Evolutionary conservation across 2,329 filamentous ascomycete species (phyloP).

Genomic region (Aaosphaeria arxii): DNA sequence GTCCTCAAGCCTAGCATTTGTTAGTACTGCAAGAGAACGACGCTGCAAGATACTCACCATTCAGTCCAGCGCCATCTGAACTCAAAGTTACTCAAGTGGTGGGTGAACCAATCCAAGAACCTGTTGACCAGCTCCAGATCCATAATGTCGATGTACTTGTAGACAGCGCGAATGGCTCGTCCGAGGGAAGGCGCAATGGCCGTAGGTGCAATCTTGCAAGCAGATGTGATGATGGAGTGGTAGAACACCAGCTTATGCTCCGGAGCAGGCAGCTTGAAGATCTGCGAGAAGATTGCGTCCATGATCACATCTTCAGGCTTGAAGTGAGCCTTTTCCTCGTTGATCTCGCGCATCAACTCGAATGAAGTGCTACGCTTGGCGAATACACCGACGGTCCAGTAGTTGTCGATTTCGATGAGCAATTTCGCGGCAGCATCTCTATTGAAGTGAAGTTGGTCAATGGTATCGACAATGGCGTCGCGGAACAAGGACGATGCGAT

Average conservation of each 20-base stretch:
- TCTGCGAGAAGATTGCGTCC: slow-evolving; percentile 95
- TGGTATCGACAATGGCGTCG: slow-evolving; percentile 84
- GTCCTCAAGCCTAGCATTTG: slow-evolving; percentile 64
- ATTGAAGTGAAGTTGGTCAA: slow-evolving; percentile 93
- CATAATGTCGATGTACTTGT: slow-evolving; percentile 75
- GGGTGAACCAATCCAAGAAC: slow-evolving; percentile 96
- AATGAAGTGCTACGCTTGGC: slow-evolving; percentile 91
- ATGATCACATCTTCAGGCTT: slow-evolving; percentile 97
- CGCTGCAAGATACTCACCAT: slow-evolving; percentile 57
- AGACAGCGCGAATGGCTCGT: slow-evolving; percentile 87
- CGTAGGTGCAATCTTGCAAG: slow-evolving; percentile 91
- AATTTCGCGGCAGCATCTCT: slow-evolving; percentile 82
- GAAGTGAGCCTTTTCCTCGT: slow-evolving; percentile 75
- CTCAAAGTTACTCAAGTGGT: slow-evolving; percentile 97
- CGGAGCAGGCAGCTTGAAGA: slow-evolving; percentile 80
- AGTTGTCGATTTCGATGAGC: slow-evolving; percentile 91
- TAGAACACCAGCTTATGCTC: slow-evolving; percentile 97
- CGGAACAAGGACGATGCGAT: slow-evolving; percentile 81
- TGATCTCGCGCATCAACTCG: slow-evolving; percentile 71
- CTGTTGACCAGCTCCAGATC: slow-evolving; percentile 83
- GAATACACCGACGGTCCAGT: slow-evolving; percentile 86
- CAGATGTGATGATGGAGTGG: slow-evolving; percentile 89
- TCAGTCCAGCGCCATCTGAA: slow-evolving; percentile 99
- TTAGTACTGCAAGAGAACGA: neutral
- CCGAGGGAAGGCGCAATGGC: slow-evolving; percentile 95